These are phyloP conservation scores for Trametes punicea DNA, from an alignment of 768 basidiomycete species.

Conservation along the genomic window DNA sequence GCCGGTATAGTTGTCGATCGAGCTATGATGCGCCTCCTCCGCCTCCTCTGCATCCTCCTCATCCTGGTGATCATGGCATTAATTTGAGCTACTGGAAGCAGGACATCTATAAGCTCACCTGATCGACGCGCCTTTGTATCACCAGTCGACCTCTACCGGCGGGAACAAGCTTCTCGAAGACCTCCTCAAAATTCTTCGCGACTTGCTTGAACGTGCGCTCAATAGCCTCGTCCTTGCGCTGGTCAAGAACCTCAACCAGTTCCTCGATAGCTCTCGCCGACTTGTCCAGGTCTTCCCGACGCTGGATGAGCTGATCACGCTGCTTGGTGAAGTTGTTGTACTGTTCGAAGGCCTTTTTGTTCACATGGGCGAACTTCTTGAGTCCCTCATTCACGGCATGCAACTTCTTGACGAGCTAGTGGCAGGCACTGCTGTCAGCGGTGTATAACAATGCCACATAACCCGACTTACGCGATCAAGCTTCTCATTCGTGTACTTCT, in stretches of 20 bases:
- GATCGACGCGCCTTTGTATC: constrained; percentile 89
- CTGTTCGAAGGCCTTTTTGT: constrained; percentile 99
- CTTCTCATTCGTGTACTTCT: constrained; percentile 87
- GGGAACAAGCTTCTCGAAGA: constrained; percentile 94
- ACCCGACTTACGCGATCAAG: constrained; percentile 69
- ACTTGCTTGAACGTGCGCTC: constrained; percentile 99
- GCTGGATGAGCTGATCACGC: constrained; percentile 82
- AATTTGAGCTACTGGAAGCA: not conserved
- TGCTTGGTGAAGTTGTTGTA: constrained; percentile 98
- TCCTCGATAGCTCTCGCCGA: constrained; percentile 89
- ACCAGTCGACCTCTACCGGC: constrained; percentile 88
- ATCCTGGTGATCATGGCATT: constrained; percentile 42
- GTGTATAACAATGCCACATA: not conserved
- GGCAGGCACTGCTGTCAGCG: not conserved
- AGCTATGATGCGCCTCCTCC: constrained; percentile 68
- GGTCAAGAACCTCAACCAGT: constrained; percentile 89
- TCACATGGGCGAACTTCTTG: constrained; percentile 97
- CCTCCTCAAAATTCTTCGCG: constrained; percentile 93
- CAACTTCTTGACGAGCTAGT: constrained; percentile 88
- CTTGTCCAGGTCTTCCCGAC: constrained; percentile 88
- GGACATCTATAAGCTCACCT: constrained; percentile 40
- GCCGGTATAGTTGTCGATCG: constrained; percentile 93
- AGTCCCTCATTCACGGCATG: constrained; percentile 88
- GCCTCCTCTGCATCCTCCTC: constrained; percentile 71
- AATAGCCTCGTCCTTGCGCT: constrained; percentile 97